Conservation (phyloP, 768 basidiomycete genomes). For the Lactarius indigo region DNA sequence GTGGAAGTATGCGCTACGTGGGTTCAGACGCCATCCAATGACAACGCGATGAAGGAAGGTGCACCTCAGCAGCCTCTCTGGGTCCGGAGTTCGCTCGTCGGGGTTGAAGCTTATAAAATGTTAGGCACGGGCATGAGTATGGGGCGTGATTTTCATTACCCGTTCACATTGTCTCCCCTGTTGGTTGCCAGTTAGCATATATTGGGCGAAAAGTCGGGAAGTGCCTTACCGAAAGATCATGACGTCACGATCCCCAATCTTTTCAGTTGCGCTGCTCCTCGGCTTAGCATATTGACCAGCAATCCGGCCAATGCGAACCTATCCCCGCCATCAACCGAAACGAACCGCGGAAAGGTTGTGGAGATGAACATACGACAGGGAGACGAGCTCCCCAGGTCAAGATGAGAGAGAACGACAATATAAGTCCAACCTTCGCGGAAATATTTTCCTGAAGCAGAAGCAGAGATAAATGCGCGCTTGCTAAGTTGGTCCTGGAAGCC, state of each 20-base stretch:
- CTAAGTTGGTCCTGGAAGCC: conserved; percentile 20
- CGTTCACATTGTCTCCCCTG: conserved; percentile 97
- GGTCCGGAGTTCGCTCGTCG: conserved; percentile 83
- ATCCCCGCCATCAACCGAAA: conserved; percentile 11
- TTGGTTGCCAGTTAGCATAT: neutral
- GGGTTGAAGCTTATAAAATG: conserved; percentile 53
- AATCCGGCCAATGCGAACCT: conserved; percentile 86
- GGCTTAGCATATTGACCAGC: conserved; percentile 98
- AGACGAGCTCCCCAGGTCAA: conserved; percentile 90
- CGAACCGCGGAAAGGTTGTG: neutral
- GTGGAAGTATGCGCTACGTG: conserved; percentile 86
- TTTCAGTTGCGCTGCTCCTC: conserved; percentile 78
- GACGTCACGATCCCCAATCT: conserved; percentile 69
- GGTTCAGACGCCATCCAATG: neutral
- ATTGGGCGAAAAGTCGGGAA: neutral
- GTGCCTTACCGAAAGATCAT: conserved; percentile 72
- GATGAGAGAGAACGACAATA: conserved; percentile 93
- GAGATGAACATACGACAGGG: conserved; percentile 66
- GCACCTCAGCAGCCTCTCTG: conserved; percentile 81
- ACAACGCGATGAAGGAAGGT: neutral
- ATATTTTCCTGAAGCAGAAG: conserved; percentile 67
- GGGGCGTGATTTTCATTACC: conserved; percentile 42
- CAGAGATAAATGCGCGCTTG: neutral
- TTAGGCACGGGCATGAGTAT: neutral
- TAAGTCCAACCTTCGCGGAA: conserved; percentile 81